Evolutionary conservation across 768 basidiomycete genomes (phyloP).

Genomic region (Auricularia heimuer): DNA sequence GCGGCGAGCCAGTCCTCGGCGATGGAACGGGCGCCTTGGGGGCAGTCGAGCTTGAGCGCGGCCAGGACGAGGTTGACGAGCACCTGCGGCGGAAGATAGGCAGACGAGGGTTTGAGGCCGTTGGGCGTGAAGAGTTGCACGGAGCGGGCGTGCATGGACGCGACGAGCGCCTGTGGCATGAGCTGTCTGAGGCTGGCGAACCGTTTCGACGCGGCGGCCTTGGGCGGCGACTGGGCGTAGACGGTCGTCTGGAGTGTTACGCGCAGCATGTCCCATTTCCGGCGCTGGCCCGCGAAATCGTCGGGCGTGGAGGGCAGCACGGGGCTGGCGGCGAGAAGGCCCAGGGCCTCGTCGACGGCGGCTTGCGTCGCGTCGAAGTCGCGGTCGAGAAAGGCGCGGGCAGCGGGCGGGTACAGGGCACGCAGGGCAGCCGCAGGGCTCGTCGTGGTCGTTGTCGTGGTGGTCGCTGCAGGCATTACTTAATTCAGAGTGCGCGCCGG

Average conservation of each 20-base stretch:
- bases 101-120: constrained; percentile 32
- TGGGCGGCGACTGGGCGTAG: constrained; percentile 41
- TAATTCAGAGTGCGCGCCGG: background rate
- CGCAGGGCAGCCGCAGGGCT: constrained; percentile 35
- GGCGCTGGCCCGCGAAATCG: constrained; percentile 37
- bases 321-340: constrained; percentile 29
- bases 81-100: constrained; percentile 59
- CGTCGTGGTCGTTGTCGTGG: background rate
- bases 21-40: constrained; percentile 51
- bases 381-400: constrained; percentile 67
- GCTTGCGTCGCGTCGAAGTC: constrained; percentile 58
- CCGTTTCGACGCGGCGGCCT: constrained; percentile 39
- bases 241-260: constrained; percentile 73
- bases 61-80: constrained; percentile 61
- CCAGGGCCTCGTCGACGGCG: constrained; percentile 59
- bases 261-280: constrained; percentile 82
- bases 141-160: constrained; percentile 52
- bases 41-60: constrained; percentile 54
- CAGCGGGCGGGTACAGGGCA: constrained; percentile 67
- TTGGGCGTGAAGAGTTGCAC: constrained; percentile 55
- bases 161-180: constrained; percentile 49
- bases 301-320: constrained; percentile 30
- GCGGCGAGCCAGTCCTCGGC: constrained; percentile 73
- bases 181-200: constrained; percentile 21
- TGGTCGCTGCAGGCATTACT: background rate